These are phyloP conservation scores for Suillus fuscotomentosus DNA, from an alignment of 768 basidiomycete species.

Conservation along the genomic window DNA sequence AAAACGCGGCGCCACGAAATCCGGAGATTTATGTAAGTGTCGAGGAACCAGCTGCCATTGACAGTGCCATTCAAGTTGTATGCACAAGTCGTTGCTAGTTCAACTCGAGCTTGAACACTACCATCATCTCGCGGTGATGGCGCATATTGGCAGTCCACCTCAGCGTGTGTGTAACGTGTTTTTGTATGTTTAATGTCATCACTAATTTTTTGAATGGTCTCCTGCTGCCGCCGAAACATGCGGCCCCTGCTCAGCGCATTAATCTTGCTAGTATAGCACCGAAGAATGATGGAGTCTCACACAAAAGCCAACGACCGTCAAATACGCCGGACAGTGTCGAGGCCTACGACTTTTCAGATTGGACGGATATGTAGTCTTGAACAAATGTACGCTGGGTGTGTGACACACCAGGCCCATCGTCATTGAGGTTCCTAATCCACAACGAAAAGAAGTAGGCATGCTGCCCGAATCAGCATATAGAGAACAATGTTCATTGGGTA, in stretches of 20 bases:
- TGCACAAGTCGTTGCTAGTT: background rate
- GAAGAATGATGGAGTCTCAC: background rate
- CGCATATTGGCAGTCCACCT: background rate
- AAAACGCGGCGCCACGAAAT: background rate
- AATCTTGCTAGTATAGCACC: background rate
- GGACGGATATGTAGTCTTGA: background rate
- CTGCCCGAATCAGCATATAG: background rate
- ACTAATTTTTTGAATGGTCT: background rate
- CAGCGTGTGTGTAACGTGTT: background rate
- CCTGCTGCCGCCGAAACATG: background rate
- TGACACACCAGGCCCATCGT: background rate
- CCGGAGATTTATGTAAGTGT: background rate
- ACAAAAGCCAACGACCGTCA: background rate
- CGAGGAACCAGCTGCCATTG: background rate
- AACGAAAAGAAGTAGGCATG: background rate
- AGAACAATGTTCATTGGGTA: background rate
- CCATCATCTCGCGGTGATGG: background rate
- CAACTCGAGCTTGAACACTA: background rate
- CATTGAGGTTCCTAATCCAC: background rate
- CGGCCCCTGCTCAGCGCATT: background rate
- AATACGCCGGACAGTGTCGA: background rate
- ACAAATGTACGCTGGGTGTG: background rate
- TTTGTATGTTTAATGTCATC: background rate
- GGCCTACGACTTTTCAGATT: no score
- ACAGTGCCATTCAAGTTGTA: background rate